A percentile compares a stretch with the other conserved stretches of the same genome.
Evolutionary conservation across 768 basidiomycete species (phyloP).

Genomic region (Russula dissimulans): DNA sequence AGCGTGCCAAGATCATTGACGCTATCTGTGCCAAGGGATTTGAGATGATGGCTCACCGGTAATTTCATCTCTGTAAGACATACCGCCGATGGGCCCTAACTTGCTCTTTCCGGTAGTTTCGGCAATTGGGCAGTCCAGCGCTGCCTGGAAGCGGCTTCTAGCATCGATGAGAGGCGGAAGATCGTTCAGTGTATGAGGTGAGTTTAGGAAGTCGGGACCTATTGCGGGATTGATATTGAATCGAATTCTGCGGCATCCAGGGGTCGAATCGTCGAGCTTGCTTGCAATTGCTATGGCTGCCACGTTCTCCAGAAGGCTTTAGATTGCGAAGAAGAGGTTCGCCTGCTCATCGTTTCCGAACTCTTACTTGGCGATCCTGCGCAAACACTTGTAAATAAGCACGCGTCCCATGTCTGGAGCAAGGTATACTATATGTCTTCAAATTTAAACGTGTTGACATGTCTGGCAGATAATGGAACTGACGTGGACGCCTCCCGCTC

Average conservation of each 20-base stretch:
- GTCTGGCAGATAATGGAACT: constrained; percentile 72
- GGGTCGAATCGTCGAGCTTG: constrained; percentile 76
- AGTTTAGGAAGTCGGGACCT: constrained; percentile 5
- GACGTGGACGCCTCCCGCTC: constrained; percentile 78
- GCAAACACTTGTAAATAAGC: constrained; percentile 81
- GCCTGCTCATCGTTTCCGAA: constrained; percentile 75
- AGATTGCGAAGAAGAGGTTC: constrained; percentile 83
- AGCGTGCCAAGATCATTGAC: constrained; percentile 76
- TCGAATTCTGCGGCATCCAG: constrained; percentile 28
- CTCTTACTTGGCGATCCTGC: constrained; percentile 78
- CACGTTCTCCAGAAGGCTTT: constrained; percentile 86
- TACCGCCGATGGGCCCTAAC: neutral
- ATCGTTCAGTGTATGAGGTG: constrained; percentile 84
- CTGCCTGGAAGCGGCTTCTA: constrained; percentile 73
- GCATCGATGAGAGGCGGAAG: constrained; percentile 64
- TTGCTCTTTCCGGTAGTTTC: constrained; percentile 41
- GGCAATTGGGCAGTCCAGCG: constrained; percentile 90
- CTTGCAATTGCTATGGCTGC: constrained; percentile 84
- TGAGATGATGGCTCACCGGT: constrained; percentile 92
- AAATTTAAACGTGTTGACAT: constrained; percentile 3
- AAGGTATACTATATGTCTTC: constrained; percentile 39
- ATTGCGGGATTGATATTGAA: neutral
- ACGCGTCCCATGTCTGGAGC: constrained; percentile 89
- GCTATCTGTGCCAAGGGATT: constrained; percentile 78
- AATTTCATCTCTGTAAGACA: constrained; percentile 14